Evolutionary conservation across 139 green algal genomes (phyloP).

Genomic region (Limnomonas spitsbergensis): DNA sequence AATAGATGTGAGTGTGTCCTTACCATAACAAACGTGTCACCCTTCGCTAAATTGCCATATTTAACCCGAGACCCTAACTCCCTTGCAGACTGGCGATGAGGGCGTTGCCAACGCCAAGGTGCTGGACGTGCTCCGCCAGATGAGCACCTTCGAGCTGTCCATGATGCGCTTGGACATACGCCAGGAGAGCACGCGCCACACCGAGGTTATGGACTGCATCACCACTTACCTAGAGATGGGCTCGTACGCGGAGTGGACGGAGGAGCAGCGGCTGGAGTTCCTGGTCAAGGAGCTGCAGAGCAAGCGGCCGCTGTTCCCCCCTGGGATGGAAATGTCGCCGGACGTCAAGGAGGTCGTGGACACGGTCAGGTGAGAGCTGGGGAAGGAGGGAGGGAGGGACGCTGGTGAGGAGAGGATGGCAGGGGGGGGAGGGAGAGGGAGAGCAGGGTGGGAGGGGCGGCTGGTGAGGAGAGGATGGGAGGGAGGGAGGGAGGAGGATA

Average conservation of each 20-base stretch:
- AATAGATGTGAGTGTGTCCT: too few species aligned
- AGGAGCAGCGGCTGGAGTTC: conserved; percentile 81
- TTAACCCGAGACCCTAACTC: too few species aligned
- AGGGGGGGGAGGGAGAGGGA: too few species aligned
- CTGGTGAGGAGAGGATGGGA: too few species aligned
- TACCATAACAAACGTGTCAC: too few species aligned
- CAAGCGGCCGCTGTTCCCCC: conserved; percentile 84
- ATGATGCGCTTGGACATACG: conserved; percentile 95
- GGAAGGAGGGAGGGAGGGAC: too few species aligned
- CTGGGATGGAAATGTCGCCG: conserved; percentile 68
- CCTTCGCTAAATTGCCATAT: too few species aligned
- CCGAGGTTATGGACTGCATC: conserved; percentile 81
- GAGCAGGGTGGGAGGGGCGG: too few species aligned
- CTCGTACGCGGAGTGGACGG: conserved; percentile 83
- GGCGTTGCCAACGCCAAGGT: conserved; percentile 83
- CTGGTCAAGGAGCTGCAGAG: conserved; percentile 75
- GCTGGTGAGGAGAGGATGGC: too few species aligned
- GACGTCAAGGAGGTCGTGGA: conserved; percentile 77
- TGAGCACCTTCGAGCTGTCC: conserved; percentile 75
- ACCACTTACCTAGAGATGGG: conserved; percentile 80
- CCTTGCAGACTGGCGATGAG: conserved; percentile 63
- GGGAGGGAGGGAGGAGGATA: too few species aligned
- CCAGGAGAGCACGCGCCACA: conserved; percentile 77
- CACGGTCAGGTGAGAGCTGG: not conserved
- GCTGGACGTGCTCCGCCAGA: conserved; percentile 84